Evolutionary conservation across 2,329 filamentous ascomycete species (phyloP), one percentile per base, ranked within the genome.

Genomic region (Pseudomassariella vexata): DNA sequence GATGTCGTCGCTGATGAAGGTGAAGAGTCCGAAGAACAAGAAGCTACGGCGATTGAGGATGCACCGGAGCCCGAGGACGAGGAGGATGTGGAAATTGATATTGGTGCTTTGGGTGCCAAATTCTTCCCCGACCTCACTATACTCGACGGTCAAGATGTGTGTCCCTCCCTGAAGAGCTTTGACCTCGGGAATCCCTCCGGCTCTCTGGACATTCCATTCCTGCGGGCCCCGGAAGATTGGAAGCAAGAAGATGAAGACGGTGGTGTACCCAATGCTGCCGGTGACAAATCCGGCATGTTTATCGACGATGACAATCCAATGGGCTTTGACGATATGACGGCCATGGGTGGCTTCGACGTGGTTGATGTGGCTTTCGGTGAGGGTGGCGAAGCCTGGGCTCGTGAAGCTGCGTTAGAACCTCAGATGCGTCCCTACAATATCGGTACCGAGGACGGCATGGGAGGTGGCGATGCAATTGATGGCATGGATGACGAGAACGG

Each of bases 301-400:
- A 78, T 94, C 11, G 88, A 95, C 48, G 88, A 89, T 22, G 87
- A 94, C 39, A 88, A 88, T 45, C 82, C 80, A 11, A 73, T 78
- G 34, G 88, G 85, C 9, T 94, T 94, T 45, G 83, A 88, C 40
- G 81, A 85, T 41, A 89, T 45, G 87, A 89, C 44, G 74, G 72
- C 22, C 64, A 55, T 89, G 22, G 85, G 79, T 25, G 81, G 73
- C 28, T 86, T 86, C 32, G 82, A 86, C 40, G 63, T 82, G 22
- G 66, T 63, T 6, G 83, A 94, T 41, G 76, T 87, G 34, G 85
- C 85, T 9, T 98, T 98, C 53, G 92, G 92, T 17, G 89, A 96
- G 55, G 92, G 92, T 38, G 92, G 92, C 41, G 92, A 98, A 56
- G 86, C 83, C 2, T 98, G 92, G 90, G 92, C 90, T 5, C 79